Evolutionary conservation across 2,329 filamentous ascomycete genomes (phyloP), one percentile per base, ranked within the genome.

Genomic region (Neurospora sp.): DNA sequence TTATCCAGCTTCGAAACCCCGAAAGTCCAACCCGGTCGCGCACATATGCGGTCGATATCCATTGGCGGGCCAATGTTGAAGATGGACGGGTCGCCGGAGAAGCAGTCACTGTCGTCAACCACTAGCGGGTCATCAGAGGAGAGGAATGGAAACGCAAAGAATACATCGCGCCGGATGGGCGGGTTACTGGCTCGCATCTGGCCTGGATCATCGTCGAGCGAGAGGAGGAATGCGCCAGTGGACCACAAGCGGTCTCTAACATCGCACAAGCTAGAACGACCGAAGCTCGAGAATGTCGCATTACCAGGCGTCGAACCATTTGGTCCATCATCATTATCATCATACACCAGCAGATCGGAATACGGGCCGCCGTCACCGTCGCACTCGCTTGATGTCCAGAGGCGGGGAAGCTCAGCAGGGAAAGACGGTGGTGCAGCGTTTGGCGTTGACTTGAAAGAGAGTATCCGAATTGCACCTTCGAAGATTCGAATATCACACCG

Each of bases 401-500:
- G 13, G 52, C 23, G 52, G 52, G 52, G 52, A 62, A 62, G 52
- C 28, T 62, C 52, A 62, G 52, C 52, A 4, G 28, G 15, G 28
- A 36, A 62, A 4, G 52, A 36, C 0, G 52, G 11, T 0, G 52
- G 13, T 1, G 28, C 15, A 0, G 28, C 15, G 7, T 76, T 76
- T 66, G 73, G 74, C 23, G 69, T 73, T 1, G 73, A 75, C 19
- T 67, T 76, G 17, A 73, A 74, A 28, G 68, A 73, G 6, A 75
- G 74, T 68, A 71, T 76, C 38, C 62, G 69, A 11, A 67, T 72
- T 1, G 75, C 75, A 3, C 73, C 73, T 0, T 73, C 72, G 46
- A 72, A 71, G 52, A 74, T 74, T 58, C 42, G 75, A 43, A 73
- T 76, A 33, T 76, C 74, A 3, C 75, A 76, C 72, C 73, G 72